Base-by-base conservation (phyloP, 2,329 filamentous ascomycete species). In the Chalara sp. region DNA sequence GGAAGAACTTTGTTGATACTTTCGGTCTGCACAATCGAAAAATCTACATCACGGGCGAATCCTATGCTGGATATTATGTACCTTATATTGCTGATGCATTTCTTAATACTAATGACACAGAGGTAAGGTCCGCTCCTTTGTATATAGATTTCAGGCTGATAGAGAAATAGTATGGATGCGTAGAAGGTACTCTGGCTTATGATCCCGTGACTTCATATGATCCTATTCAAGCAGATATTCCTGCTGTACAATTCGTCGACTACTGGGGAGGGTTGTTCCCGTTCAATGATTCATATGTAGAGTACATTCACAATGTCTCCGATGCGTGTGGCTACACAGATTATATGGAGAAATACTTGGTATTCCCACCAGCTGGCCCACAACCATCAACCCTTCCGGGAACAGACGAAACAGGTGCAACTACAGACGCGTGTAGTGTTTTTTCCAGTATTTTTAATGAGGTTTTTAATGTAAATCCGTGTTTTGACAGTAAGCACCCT, bases 81-180 rank as follows among this genome's bases (percentile, higher is more conserved):
- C 77, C 78, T 0, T 80, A 81, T 62, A 79, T 81, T 50, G 75
- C 76, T 1, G 71, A 74, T 33, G 71, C 72, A 5, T 76, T 80
- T 66, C 67, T 81, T 43, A 67, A 75, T 63, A 47, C 61, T 53
- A 72, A 72, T 37, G 67, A 76, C 53, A 68, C 67, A 3, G 67
- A 73, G 11, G 21, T 21, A 21, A 21, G 21, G 21, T 21, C 21
- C 3, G 21, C 21, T 3, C 21, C 21, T 21, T 21, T 21, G 21
- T 21, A 21, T 21, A 21, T 21, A 21, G 21, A 21, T 21, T 21
- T 21, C 21, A 21, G 21, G 21, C 21, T 21, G 21, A 21, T 21
- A 21, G 21, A 21, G 21, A 21, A 21, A 21, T 21, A 21, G 21
- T 21, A 21, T 21, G 21, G 21, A 21, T 21, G 21, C 21, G 21